A percentile compares a stretch with the other conserved stretches of the same genome.
These are phyloP conservation scores for Leptodontidium sp. DNA, from an alignment of 2,329 filamentous ascomycete genomes.

Conservation along the genomic window DNA sequence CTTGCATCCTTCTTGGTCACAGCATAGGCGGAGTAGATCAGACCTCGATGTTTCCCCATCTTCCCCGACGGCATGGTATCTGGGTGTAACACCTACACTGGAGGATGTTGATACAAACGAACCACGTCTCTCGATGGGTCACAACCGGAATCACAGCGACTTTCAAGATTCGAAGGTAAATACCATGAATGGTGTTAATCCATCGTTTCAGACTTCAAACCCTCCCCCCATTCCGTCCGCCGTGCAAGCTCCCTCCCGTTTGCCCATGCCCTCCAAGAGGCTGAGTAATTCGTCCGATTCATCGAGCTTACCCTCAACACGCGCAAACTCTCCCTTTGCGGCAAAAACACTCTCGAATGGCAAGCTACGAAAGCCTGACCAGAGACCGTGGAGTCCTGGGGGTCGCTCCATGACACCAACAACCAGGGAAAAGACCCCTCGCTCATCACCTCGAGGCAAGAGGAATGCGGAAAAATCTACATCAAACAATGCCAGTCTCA, in stretches of 20 bases:
- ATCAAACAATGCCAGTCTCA: slow-evolving; percentile 61
- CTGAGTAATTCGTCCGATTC: slow-evolving; percentile 54
- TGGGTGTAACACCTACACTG: slow-evolving; percentile 52
- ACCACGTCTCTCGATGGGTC: slow-evolving; percentile 49
- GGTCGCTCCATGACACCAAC: slow-evolving; percentile 49
- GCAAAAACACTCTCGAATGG: slow-evolving; percentile 50
- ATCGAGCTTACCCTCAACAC: slow-evolving; percentile 60
- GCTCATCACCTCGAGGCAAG: slow-evolving; percentile 42
- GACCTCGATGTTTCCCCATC: slow-evolving; percentile 64
- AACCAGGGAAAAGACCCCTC: slow-evolving; percentile 53
- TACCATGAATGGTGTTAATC: slow-evolving; percentile 41
- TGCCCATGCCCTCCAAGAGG: slow-evolving; percentile 42
- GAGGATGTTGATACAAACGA: slow-evolving; percentile 48
- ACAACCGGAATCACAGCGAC: slow-evolving; percentile 68
- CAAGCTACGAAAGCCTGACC: slow-evolving; percentile 41
- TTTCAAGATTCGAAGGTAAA: slow-evolving; percentile 51
- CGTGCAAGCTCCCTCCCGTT: slow-evolving; percentile 36
- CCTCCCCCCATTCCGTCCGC: slow-evolving; percentile 22
- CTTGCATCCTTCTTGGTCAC: slow-evolving; percentile 57
- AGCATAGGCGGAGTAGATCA: slow-evolving; percentile 62
- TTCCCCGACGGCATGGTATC: slow-evolving; percentile 75
- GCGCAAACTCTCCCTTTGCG: slow-evolving; percentile 64
- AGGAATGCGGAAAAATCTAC: slow-evolving; percentile 36
- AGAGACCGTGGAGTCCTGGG: slow-evolving; percentile 42
- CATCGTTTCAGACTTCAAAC: slow-evolving; percentile 42